phyloP scores from a whole-genome alignment of 1,284 basidiomycete species.

The Crucibulum parvulum region DNA sequence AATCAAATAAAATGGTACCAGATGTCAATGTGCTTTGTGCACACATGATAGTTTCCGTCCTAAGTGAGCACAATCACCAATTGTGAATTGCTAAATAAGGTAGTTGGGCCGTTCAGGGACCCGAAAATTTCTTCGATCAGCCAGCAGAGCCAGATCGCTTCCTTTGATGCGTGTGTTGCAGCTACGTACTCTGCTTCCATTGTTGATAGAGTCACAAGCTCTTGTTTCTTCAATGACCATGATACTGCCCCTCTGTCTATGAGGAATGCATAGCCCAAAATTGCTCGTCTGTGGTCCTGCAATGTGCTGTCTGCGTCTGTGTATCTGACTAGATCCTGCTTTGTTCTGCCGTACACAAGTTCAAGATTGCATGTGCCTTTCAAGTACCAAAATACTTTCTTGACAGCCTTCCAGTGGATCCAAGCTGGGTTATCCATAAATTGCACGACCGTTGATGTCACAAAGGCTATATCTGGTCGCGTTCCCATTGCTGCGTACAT shows the following conservation, averaged over 20 bases:
- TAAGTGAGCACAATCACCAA: conserved; percentile 34
- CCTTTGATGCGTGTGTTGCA: conserved; percentile 19
- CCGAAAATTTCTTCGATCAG: conserved; percentile 22
- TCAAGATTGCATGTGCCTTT: conserved; percentile 24
- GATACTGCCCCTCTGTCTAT: conserved; percentile 37
- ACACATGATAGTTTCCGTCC: conserved; percentile 34
- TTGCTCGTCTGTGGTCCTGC: conserved; percentile 22
- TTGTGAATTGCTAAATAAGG: conserved; percentile 35
- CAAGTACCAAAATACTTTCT: conserved; percentile 28
- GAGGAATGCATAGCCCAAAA: conserved; percentile 38
- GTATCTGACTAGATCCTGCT: conserved; percentile 20
- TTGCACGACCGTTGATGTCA: conserved; percentile 21
- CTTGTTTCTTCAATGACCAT: conserved; percentile 42
- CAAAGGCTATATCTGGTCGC: conserved; percentile 35
- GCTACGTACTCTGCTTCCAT: conserved; percentile 25
- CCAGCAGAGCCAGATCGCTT: conserved; percentile 22
- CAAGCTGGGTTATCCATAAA: conserved; percentile 22
- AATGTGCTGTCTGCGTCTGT: conserved; percentile 29
- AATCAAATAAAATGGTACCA: conserved; percentile 39
- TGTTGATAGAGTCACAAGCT: conserved; percentile 34
- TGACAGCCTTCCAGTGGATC: conserved; percentile 31
- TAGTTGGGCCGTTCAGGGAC: conserved; percentile 5
- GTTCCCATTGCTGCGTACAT: conserved; percentile 38
- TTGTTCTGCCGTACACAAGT: conserved; percentile 18
- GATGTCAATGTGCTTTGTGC: conserved; percentile 50